Conservation (phyloP, 257 asterid genomes). For the Fraxinus americana region DNA sequence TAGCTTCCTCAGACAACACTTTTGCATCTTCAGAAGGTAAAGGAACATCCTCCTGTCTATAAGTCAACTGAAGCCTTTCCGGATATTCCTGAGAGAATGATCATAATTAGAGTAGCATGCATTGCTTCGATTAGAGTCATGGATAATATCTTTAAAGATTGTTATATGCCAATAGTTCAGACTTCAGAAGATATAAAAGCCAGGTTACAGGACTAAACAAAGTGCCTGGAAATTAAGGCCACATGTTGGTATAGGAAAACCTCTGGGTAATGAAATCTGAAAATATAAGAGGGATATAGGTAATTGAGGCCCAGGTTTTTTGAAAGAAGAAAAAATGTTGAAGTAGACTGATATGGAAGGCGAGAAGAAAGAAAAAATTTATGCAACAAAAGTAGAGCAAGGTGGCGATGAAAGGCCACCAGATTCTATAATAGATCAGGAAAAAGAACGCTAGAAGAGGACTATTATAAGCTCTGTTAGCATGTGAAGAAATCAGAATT, state of each 20-base stretch:
- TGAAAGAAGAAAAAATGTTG: not conserved
- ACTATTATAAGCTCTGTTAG: not conserved
- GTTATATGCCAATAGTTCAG: not conserved
- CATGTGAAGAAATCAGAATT: not conserved
- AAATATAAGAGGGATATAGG: not conserved
- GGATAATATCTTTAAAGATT: not conserved
- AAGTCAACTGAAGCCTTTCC: constrained; percentile 92
- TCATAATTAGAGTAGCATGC: not conserved
- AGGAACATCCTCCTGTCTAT: constrained; percentile 77
- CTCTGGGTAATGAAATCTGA: not conserved
- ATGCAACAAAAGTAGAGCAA: not conserved
- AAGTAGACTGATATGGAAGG: not conserved
- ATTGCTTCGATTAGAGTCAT: not conserved
- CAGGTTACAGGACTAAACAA: not conserved
- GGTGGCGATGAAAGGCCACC: not conserved
- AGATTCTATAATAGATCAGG: no score
- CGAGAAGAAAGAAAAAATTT: not conserved
- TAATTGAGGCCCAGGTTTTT: not conserved
- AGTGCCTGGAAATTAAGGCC: not conserved
- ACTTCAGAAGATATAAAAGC: not conserved
- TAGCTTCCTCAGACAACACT: constrained; percentile 47
- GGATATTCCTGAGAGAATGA: constrained; percentile 75
- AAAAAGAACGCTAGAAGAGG: not conserved
- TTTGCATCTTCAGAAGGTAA: constrained; percentile 64
- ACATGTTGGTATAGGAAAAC: not conserved